These are phyloP conservation scores for Heracleum sosnowskyi DNA, from an alignment of 129 eudicot species.

Conservation along the genomic window DNA sequence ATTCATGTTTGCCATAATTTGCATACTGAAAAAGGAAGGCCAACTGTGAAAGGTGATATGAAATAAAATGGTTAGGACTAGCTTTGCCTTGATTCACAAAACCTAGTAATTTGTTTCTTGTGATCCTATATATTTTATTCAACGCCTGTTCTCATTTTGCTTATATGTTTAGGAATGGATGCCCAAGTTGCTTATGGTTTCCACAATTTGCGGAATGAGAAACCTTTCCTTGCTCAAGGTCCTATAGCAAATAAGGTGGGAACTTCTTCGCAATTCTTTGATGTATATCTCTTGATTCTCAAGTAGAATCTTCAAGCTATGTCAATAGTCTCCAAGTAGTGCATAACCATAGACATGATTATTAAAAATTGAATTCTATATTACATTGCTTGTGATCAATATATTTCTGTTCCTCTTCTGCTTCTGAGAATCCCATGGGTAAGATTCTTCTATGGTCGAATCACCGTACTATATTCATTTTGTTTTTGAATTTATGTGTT, in stretches of 20 bases:
- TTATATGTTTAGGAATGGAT: constrained; percentile 69
- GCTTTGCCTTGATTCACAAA: not conserved
- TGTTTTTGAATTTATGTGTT: too few relatives aligned
- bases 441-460: too few relatives aligned
- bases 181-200: constrained; percentile 99
- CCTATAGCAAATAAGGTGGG: constrained; percentile 86
- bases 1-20: not conserved
- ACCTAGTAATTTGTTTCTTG: not conserved
- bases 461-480: too few relatives aligned
- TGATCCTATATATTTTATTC: not conserved
- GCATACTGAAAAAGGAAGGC: not conserved
- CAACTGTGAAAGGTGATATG: not conserved
- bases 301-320: not conserved
- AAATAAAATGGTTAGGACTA: not conserved
- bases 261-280: not conserved
- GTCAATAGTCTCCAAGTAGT: not conserved
- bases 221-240: constrained; percentile 92
- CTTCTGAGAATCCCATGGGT: too few relatives aligned
- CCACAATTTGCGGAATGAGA: constrained; percentile 84
- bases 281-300: not conserved
- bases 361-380: too few relatives aligned
- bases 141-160: not conserved
- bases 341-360: not conserved
- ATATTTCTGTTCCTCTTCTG: too few relatives aligned
- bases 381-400: too few relatives aligned